These are phyloP conservation scores for Lasiosphaeria hispida DNA, from an alignment of 495 filamentous ascomycete species.

Conservation along the genomic window DNA sequence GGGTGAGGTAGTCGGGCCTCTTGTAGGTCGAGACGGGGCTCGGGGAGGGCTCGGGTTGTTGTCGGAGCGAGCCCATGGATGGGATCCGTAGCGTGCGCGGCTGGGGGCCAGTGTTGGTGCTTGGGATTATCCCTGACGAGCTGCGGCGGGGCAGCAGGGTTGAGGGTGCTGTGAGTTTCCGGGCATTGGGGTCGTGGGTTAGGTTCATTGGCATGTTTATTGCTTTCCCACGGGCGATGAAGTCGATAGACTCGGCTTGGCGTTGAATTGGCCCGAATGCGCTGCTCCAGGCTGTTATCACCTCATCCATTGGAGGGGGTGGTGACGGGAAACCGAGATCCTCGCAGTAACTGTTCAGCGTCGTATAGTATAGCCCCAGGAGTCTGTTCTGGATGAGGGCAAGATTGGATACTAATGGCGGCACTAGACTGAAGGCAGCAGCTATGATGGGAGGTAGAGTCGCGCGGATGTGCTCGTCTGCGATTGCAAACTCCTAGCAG, in stretches of 20 bases:
- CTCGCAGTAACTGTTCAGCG: conserved; percentile 73
- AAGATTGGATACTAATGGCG: conserved; percentile 69
- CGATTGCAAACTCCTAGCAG: conserved; percentile 68
- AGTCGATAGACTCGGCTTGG: conserved; percentile 69
- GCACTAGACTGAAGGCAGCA: conserved; percentile 74
- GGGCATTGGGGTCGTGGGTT: conserved; percentile 15
- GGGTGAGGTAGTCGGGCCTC: conserved; percentile 33
- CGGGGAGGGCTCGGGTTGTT: conserved; percentile 13
- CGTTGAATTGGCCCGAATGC: conserved; percentile 63
- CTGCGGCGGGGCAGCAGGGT: conserved; percentile 30
- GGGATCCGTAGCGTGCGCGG: conserved; percentile 41
- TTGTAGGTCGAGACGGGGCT: conserved; percentile 25
- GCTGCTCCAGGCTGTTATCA: conserved; percentile 67
- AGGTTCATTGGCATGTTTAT: conserved; percentile 60
- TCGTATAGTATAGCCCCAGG: conserved; percentile 81
- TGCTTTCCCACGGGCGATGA: conserved; percentile 71
- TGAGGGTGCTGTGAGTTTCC: conserved; percentile 17
- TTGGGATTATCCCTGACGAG: conserved; percentile 36
- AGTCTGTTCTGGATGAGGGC: conserved; percentile 81
- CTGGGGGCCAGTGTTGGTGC: conserved; percentile 21
- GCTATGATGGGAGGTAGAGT: conserved; percentile 72
- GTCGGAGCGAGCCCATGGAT: conserved; percentile 27
- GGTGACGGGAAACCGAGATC: conserved; percentile 70
- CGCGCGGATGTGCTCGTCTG: conserved; percentile 77
- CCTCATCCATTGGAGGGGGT: conserved; percentile 68